phyloP scores from a whole-genome alignment of 306 rosid genomes.

The Rosa lucieae region DNA sequence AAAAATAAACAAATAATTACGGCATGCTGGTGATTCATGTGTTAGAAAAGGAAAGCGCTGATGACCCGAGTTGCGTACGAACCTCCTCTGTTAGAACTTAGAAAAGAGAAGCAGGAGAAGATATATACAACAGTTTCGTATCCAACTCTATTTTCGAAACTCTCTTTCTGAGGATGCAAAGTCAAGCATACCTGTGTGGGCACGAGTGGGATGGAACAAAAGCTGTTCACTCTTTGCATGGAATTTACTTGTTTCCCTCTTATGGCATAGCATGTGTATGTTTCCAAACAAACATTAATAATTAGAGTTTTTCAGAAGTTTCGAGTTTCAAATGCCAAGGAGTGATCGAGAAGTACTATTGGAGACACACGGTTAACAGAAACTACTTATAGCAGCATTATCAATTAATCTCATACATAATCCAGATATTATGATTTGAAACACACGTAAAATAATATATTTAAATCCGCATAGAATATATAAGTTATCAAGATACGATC shows the following conservation, averaged over 20 bases:
- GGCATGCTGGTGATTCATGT: neutral
- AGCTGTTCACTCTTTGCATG: neutral
- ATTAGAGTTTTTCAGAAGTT: neutral
- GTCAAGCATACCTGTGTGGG: neutral
- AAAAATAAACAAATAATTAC: neutral
- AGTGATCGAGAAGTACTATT: too few species aligned
- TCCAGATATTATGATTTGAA: too few species aligned
- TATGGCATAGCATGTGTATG: neutral
- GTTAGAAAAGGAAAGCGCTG: neutral
- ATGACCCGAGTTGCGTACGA: neutral
- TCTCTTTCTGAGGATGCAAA: neutral
- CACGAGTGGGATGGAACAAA: neutral
- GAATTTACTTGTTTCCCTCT: neutral
- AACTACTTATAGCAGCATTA: too few species aligned
- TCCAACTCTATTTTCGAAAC: neutral
- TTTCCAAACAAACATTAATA: too few species aligned
- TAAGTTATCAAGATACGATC: too few species aligned
- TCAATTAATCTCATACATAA: too few species aligned
- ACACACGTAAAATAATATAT: too few species aligned
- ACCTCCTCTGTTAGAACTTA: neutral
- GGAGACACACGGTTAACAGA: too few species aligned
- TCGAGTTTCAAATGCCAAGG: too few species aligned
- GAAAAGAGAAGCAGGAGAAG: neutral
- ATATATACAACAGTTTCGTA: constrained; percentile 8
- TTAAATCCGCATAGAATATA: too few species aligned